phyloP scores from a whole-genome alignment of 2,329 filamentous ascomycete species.

The Passalora sequoiae region DNA sequence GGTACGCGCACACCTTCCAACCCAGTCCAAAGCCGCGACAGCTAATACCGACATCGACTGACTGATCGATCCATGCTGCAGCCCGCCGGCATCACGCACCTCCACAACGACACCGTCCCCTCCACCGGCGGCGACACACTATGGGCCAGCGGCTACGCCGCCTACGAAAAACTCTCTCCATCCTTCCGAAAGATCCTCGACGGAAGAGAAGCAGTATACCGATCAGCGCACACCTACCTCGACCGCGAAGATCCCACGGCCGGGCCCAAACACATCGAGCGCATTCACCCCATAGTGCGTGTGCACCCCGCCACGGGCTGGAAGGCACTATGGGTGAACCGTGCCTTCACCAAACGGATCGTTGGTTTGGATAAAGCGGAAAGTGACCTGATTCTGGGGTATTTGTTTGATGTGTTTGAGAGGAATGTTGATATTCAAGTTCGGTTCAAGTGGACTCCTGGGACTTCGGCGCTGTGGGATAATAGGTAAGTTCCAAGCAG shows the following conservation, averaged over 20 bases:
- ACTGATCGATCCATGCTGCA: too few relatives aligned
- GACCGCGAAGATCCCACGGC: constrained; percentile 57
- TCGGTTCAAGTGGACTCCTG: constrained; percentile 64
- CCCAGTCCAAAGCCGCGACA: too few relatives aligned
- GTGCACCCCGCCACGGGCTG: constrained; percentile 69
- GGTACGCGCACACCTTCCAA: too few relatives aligned
- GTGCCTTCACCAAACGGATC: constrained; percentile 62
- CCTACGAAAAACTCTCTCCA: constrained; percentile 68
- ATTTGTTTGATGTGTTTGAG: constrained; percentile 65
- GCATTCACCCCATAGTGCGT: constrained; percentile 62
- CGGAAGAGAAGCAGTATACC: constrained; percentile 59
- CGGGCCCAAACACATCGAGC: constrained; percentile 62
- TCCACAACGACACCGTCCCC: constrained; percentile 49
- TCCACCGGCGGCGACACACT: constrained; percentile 64
- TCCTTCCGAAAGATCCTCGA: constrained; percentile 66
- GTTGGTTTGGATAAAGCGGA: constrained; percentile 65
- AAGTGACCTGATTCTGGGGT: constrained; percentile 62
- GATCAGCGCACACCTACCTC: constrained; percentile 56
- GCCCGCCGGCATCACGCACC: constrained; percentile 52
- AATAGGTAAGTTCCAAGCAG: constrained; percentile 42
- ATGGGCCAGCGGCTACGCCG: constrained; percentile 65
- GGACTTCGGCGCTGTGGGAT: constrained; percentile 65
- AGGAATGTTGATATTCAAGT: constrained; percentile 66
- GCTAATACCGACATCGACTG: too few relatives aligned
- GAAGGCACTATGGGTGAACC: constrained; percentile 69